Base-by-base conservation (phyloP, 768 basidiomycete species). In the Mycena latifolia region DNA sequence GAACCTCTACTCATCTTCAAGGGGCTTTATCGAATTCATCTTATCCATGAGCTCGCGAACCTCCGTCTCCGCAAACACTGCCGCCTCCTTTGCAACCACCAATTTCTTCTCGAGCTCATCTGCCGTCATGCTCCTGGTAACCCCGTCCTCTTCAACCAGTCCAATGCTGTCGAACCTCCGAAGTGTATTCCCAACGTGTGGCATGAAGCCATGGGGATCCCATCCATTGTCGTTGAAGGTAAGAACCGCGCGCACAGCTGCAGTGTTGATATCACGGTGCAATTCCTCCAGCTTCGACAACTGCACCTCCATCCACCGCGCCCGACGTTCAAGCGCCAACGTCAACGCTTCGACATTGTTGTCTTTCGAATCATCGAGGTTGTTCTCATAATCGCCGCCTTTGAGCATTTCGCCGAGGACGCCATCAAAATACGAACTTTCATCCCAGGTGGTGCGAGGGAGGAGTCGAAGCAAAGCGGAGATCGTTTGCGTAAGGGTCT, bases 301-400 rank as follows among this genome's bases (percentile, higher is more conserved):
- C 76, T 95, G 94, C 24, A 94, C 92, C 77, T 95, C 93, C 92
- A 96, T 95, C 93, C 94, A 96, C 46, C 92, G 85, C 18, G 94
- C 94, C n/a, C 94, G 91, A 66, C 92, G 89, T 75, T 94, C 93
- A 48, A 96, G 85, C 10, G 93, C 93, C 53, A 91, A 80, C 2
- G 93, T 95, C 65, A 95, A 80, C 20, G 91, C 91, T 3, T 91
- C 92, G 9, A 95, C 93, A 73, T 96, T 94, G 72, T 94, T 93
- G 67, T 94, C 92, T 71, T 88, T 90, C 25, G 84, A 84, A 67
- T 93, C 92, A 61, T 94, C 93, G 37, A 94, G 81, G 73, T 93
- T 92, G 76, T 94, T 94, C 67, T 94, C 93, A 5, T 93, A 92
- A 74, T 95, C 94, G 66, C 94, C 93, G 9, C 92, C 93, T 75